Evolutionary conservation across 768 basidiomycete species (phyloP), one percentile per base, ranked within the genome.

Genomic region (Hypsizygus marmoreus): DNA sequence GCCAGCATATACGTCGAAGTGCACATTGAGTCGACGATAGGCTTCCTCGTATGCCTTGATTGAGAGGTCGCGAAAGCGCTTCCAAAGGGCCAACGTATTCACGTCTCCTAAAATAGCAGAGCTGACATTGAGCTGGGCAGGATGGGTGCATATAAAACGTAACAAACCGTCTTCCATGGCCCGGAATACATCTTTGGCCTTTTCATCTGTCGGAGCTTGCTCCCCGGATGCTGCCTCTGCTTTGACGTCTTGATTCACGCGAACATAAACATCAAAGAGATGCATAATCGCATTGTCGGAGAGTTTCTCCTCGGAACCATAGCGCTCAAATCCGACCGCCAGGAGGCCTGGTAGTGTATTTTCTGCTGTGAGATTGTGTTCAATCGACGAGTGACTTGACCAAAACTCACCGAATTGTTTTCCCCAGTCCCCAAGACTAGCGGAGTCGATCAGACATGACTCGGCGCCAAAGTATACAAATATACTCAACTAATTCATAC

Each of bases 151-250:
- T n/a, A n/a, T n/a, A n/a, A n/a, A n/a, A n/a, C n/a, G n/a, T n/a
- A n/a, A 44, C 38, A 3, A 11, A 50, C 49, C 49, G 6, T 45
- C 32, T 34, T 50, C 43, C 49, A 45, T 50, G 4, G 5, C 39
- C 13, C 32, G 33, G n/a, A 50, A 50, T 8, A 45, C n/a, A 13
- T 23, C 22, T 25, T 45, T 50, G 24, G 49, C 39, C 92, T 88
- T 63, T 93, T 91, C 92, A 94, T 95, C 10, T 82, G 85, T 67
- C 82, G 91, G 77, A 95, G 97, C 77, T 88, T 91, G 34, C 75
- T 72, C 0, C 84, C 20, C 34, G 23, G 17, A 12, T 33, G 19
- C 88, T 0, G 89, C 89, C 36, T 82, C 80, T 3, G 65, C 74
- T 68, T 84, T 89, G 60, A 88, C 88, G 20, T 72, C 95, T 43